Evolutionary conservation across 2,329 filamentous ascomycete genomes (phyloP).

Genomic region (Fusarium bactridioides): DNA sequence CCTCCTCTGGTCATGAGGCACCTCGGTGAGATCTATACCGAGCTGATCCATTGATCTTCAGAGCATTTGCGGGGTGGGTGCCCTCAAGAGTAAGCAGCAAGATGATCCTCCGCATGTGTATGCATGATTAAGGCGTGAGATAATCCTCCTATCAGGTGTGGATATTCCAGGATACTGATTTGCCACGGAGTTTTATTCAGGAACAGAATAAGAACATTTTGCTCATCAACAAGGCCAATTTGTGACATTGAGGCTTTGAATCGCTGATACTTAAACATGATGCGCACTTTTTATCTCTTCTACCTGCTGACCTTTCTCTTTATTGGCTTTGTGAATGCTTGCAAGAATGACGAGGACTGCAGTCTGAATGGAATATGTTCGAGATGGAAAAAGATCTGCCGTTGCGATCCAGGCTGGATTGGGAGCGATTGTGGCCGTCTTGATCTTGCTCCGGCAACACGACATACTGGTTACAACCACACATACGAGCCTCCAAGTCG

Average conservation of each 20-base stretch:
- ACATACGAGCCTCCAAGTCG: slow-evolving; percentile 49
- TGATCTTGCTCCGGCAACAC: slow-evolving; percentile 52
- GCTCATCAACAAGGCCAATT: accelerated
- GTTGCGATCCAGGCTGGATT: slow-evolving; percentile 54
- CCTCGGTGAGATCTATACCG: not conserved
- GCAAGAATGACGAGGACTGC: slow-evolving; percentile 41
- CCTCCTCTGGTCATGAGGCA: not conserved
- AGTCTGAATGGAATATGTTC: slow-evolving; percentile 44
- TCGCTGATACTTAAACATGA: not conserved
- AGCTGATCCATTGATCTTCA: not conserved
- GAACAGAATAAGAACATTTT: not conserved
- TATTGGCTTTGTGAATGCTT: not conserved
- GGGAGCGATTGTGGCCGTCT: slow-evolving; percentile 54
- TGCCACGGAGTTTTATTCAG: too few species aligned
- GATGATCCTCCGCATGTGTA: too few species aligned
- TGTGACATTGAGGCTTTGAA: too few species aligned
- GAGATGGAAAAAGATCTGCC: slow-evolving; percentile 13
- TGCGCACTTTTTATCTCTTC: not conserved
- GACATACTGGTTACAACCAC: slow-evolving; percentile 55
- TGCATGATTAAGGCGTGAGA: not conserved
- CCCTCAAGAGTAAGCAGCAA: not conserved
- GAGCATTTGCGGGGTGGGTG: not conserved
- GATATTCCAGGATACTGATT: not conserved
- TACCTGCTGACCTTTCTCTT: not conserved
- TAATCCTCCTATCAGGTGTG: not conserved